Evolutionary conservation across 805 yeast species (phyloP).

Genomic region (Kluyveromyces lactis): DNA sequence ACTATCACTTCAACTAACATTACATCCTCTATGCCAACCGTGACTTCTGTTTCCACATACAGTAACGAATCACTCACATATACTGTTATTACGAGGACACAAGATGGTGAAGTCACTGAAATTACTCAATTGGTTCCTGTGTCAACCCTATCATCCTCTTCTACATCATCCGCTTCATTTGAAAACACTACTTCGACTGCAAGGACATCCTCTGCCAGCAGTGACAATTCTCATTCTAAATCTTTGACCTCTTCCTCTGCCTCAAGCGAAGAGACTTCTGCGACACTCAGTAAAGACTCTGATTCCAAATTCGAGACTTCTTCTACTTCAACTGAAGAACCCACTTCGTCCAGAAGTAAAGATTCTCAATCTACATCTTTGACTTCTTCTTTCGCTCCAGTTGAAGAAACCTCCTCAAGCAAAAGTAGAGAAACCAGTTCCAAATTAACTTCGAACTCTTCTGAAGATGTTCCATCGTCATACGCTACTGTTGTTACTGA

Average conservation of each 20-base stretch:
- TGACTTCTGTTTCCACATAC: neutral
- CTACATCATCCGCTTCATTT: neutral
- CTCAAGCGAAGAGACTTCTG: too few relatives aligned
- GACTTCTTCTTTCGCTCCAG: too few relatives aligned
- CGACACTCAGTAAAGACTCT: too few relatives aligned
- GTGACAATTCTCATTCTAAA: too few relatives aligned
- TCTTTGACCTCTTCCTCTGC: too few relatives aligned
- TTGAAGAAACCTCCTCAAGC: too few relatives aligned
- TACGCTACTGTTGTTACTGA: neutral
- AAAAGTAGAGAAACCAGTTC: too few relatives aligned
- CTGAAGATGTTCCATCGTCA: too few relatives aligned
- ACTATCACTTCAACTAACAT: neutral
- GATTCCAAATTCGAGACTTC: neutral
- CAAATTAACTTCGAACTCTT: too few relatives aligned
- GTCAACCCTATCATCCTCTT: slow-evolving; percentile 5
- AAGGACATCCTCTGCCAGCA: slow-evolving; percentile 1
- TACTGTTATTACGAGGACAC: slow-evolving; percentile 12
- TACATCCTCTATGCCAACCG: neutral
- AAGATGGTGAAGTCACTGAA: slow-evolving; percentile 12
- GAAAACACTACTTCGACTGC: neutral
- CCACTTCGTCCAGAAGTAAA: too few relatives aligned
- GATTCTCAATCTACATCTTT: too few relatives aligned
- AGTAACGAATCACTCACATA: slow-evolving; percentile 7
- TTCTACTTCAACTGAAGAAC: neutral
- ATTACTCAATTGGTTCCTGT: slow-evolving; percentile 14